Evolutionary conservation across 129 eudicot genomes (phyloP), one percentile per base, ranked within the genome.

Genomic region (Chrysanthemum makinoi): DNA sequence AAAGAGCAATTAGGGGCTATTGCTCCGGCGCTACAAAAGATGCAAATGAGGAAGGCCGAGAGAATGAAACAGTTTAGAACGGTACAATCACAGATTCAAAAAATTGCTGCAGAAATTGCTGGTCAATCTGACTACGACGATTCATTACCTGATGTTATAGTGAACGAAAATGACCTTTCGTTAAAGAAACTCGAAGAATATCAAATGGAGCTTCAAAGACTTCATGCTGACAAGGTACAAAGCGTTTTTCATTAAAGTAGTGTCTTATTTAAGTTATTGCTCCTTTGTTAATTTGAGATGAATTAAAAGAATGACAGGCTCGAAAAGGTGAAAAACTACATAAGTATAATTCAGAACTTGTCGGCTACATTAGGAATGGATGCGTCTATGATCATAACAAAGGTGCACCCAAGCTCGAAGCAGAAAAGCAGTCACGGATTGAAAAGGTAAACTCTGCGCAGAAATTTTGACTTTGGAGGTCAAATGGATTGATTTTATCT

Each of bases 341-440:
- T 86, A 60, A 82, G 72, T 78, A 83, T 79, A 62, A 85, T 93
- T 60, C 85, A 75, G 62, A 75, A 80, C 63, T 82, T 89, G 72
- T 72, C 96, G 48, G 87, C 87, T 51, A 82, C 81, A 57, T 75
- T 93, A 74, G 98, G 96, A 70, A 85, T 84, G 95, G 96, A 93
- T 85, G 69, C 96, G 44, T 93, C 96, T 19, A 76, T 80, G 85
- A 89, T 82, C 72, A 83, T 93, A 46, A 93, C 98, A 30, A 89
- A 93, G 79, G 91, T 93, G 64, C 96, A 89, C 54, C 98, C 98
- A 16, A 93, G 98, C 88, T 93, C 14, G 90, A 87, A 83, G 82
- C 87, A 68, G 96, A 93, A 83, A 93, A 85, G 82, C 82, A 66
- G 28, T 77, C 50, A 19, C 87, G 95, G 61, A 82, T 93, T 26